A percentile compares a stretch with the other conserved stretches of the same genome.
These are phyloP conservation scores for Dioszegia aurantiaca DNA, from an alignment of 768 basidiomycete genomes.

Conservation along the genomic window DNA sequence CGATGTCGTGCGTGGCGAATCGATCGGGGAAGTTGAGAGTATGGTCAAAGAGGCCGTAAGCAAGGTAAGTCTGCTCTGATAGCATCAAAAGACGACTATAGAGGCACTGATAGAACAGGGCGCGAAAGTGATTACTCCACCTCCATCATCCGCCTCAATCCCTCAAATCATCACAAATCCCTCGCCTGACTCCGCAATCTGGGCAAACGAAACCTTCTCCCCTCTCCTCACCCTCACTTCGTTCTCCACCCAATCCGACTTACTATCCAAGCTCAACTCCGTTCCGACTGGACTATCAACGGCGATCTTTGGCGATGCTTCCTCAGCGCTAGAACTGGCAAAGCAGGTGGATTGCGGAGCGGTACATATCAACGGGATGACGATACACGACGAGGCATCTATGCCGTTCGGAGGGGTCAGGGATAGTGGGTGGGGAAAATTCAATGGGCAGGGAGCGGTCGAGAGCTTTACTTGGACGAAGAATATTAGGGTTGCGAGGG, in stretches of 20 bases:
- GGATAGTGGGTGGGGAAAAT: constrained; percentile 49
- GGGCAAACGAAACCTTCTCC: constrained; percentile 60
- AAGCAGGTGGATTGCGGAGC: constrained; percentile 58
- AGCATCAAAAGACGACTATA: background rate
- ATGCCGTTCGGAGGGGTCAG: constrained; percentile 50
- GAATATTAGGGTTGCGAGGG: constrained; percentile 22
- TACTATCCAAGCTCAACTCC: constrained; percentile 58
- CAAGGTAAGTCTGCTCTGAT: constrained; percentile 13
- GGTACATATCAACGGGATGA: constrained; percentile 59
- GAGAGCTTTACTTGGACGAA: constrained; percentile 50
- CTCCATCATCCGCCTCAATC: background rate
- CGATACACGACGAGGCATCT: constrained; percentile 46
- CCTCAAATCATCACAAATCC: constrained; percentile 26
- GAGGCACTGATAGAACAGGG: constrained; percentile 20
- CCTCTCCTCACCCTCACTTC: constrained; percentile 55
- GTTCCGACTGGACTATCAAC: constrained; percentile 60
- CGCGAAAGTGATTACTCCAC: constrained; percentile 17
- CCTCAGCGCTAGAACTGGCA: constrained; percentile 57
- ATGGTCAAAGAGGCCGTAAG: constrained; percentile 27
- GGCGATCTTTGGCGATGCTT: constrained; percentile 58
- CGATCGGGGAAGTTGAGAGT: constrained; percentile 11
- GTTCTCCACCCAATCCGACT: constrained; percentile 47
- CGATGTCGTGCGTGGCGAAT: constrained; percentile 27
- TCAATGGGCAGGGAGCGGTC: constrained; percentile 49
- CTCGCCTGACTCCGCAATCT: constrained; percentile 13